Base-by-base conservation (phyloP, 139 green algal genomes). In the Chlamydomonas eustigma region DNA sequence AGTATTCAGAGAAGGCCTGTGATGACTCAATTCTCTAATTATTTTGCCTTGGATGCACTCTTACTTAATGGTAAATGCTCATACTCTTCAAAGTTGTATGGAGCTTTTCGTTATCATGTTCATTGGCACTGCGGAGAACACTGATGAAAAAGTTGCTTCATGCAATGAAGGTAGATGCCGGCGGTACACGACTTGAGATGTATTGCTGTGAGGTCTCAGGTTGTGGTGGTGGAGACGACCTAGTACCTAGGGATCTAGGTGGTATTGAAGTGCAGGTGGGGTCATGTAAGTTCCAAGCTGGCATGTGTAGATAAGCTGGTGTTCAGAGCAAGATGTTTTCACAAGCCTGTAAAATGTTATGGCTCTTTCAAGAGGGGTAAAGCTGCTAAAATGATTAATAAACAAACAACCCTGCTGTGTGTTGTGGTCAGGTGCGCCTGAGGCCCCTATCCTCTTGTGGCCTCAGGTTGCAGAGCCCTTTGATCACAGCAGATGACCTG, bases 181-280 rank as follows among this genome's bases (percentile, higher is more conserved):
- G 33, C 4, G 68, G 68, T 4, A 30, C 68, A 39, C 68, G 38
- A 24, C 63, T 79, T 38, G 51, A 79, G 73, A n/a, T 73, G 78
- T 33, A 38, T 4, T 73, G 51, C 4, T 51, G 36, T 37, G 78
- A 77, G 50, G 37, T 83, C 18, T 50, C 18, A 2, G 58, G 70
- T 5, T 73, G 44, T 8, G 78, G 78, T 3, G 32, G 30, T 12
- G 78, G 78, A 1, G 78, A 83, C 31, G 78, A 79, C 28, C 50
- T 83, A 3, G 78, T 83, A 38, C 78, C 78, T 0, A 63, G 71
- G 44, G 78, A 83, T 50, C 78, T 83, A 66, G 78, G 78, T 24
- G 78, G 44, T 4, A 63, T 83, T 50, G 78, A 83, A 38, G 37
- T 83, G 31, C 66, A 71, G 38, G 68, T 75, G 38, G 33, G 65